Evolutionary conservation across 805 yeast genomes (phyloP).

Genomic region (Metschnikowia aberdeeniae): DNA sequence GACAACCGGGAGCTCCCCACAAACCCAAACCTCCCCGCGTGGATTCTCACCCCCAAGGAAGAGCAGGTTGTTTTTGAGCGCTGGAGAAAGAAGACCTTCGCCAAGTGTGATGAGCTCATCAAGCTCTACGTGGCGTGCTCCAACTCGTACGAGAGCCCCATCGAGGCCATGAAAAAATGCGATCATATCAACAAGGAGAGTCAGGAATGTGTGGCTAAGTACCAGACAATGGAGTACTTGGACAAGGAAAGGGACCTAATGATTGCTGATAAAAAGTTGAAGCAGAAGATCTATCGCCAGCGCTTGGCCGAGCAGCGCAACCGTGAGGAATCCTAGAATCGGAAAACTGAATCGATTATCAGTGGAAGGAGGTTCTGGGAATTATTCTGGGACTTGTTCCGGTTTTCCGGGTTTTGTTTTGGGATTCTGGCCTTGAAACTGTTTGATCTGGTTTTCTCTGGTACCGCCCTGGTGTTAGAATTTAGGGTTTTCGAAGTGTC

Average conservation of each 20-base stretch:
- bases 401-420: too few species aligned
- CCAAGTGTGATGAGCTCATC: constrained; percentile 64
- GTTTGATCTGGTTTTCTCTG: too few species aligned
- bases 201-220: constrained; percentile 57
- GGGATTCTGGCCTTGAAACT: too few species aligned
- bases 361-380: too few species aligned
- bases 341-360: too few species aligned
- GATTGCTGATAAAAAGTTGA: constrained; percentile 52
- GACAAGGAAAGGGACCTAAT: constrained; percentile 67
- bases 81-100: constrained; percentile 65
- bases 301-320: constrained; percentile 13
- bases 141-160: constrained; percentile 48
- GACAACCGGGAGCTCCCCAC: constrained; percentile 37
- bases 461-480: too few species aligned
- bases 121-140: constrained; percentile 63
- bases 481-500: too few species aligned
- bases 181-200: constrained; percentile 53
- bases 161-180: constrained; percentile 67
- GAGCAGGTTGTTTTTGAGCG: constrained; percentile 69
- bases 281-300: constrained; percentile 22
- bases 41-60: constrained; percentile 75
- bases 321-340: too few species aligned
- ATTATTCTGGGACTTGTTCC: too few species aligned
- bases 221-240: constrained; percentile 59
- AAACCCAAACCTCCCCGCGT: constrained; percentile 55